phyloP scores from a whole-genome alignment of 192 early-diverging fungal genomes.

The Phycomyces blakesleeanus region DNA sequence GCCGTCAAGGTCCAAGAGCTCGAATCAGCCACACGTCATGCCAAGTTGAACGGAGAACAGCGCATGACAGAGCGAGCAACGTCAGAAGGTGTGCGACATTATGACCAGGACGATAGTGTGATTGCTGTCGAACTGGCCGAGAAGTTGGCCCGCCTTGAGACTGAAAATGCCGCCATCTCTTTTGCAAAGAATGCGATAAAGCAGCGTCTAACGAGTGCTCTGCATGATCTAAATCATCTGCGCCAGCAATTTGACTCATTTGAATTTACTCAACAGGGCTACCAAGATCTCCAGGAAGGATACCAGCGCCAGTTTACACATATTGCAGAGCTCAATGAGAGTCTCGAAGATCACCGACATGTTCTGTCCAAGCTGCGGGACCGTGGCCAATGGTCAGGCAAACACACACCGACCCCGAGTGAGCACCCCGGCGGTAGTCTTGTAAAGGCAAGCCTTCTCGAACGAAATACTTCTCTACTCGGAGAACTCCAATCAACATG shows the following conservation, averaged over 20 bases:
- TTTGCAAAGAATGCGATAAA: conserved; percentile 26
- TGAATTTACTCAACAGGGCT: conserved; percentile 23
- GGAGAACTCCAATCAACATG: conserved; percentile 49
- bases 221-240: conserved; percentile 20
- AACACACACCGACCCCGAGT: conserved; percentile 4
- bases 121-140: conserved; percentile 6
- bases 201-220: conserved; percentile 11
- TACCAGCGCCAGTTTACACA: conserved; percentile 27
- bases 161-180: conserved; percentile 23
- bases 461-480: conserved; percentile 32
- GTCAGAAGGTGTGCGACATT: conserved; percentile 3
- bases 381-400: conserved; percentile 2
- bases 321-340: conserved; percentile 28
- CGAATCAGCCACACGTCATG: background rate
- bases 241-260: conserved; percentile 27
- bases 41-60: conserved; percentile 2
- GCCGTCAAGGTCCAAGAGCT: conserved; percentile 31
- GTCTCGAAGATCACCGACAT: conserved; percentile 37
- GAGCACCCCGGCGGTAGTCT: background rate
- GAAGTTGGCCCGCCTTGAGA: conserved; percentile 28
- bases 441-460: background rate
- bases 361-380: conserved; percentile 16
- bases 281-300: conserved; percentile 22
- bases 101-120: conserved; percentile 4
- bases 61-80: background rate